Evolutionary conservation across 2,329 filamentous ascomycete species (phyloP), one percentile per base, ranked within the genome.

Genomic region (Fusarium oxysporum): DNA sequence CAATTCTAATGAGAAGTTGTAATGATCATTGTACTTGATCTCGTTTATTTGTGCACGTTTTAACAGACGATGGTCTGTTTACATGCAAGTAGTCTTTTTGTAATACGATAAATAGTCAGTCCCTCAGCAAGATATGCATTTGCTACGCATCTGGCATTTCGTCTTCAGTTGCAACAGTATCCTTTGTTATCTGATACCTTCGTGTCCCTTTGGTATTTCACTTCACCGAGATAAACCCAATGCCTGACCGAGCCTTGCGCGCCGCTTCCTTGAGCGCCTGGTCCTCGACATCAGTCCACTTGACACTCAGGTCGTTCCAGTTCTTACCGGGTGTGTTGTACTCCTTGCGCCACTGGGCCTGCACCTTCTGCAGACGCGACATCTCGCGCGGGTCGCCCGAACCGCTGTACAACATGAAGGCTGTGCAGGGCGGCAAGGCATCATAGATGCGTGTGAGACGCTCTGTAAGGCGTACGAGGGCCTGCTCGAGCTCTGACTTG

Each of bases 301-400:
- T 86, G 64, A 92, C 89, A 74, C 85, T 89, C 40, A 92, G 82
- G 70, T 91, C 82, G 79, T 92, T 90, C 91, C 91, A 92, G 74
- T 91, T 91, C 71, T 84, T 88, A 17, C 89, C 88, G 0, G 87
- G 87, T 13, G 86, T 87, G 79, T 90, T 90, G 79, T 91, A 92
- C 80, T 93, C 91, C 74, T 85, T 86, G 78, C 87, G 89, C 83
- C 88, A 91, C 79, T 88, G 86, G 11, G 85, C 79, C 56, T 92
- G 88, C 84, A 91, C 83, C 28, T 85, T 85, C 82, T 91, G 89
- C 73, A 92, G 82, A 44, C 85, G 84, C 66, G 86, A 87, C 90
- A 92, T 91, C 76, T 90, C 87, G 38, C 90, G 87, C n/a, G 91
- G 90, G 75, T 92, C 90, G 43, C 91, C 91, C 10, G 88, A 91